Evolutionary conservation across 2,329 filamentous ascomycete species (phyloP), one percentile per base, ranked within the genome.

Genomic region (Geosmithia putterillii): DNA sequence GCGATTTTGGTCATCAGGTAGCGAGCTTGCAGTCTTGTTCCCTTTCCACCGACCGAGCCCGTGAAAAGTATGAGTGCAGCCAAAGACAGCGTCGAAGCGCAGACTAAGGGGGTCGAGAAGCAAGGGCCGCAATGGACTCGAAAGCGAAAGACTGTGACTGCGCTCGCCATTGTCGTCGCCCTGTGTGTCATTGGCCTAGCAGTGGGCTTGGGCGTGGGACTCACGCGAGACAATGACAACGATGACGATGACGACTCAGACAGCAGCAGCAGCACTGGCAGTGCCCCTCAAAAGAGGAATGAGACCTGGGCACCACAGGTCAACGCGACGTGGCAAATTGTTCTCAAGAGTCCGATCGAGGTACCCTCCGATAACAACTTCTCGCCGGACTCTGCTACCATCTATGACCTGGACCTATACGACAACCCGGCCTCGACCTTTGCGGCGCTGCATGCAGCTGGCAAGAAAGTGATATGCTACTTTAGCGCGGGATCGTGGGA

Each of bases 401-500:
- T 82, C 37, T 64, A 55, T 45, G 61, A 65, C 47, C 43, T 79
- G 1, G 65, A 71, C 12, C 59, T 82, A 38, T 82, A 73, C 56
- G 78, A 82, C 55, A 78, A 65, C 50, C 42, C 53, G 21, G 48
- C 45, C 2, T 42, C 48, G 14, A 57, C 57, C 2, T 55, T 83
- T 45, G 67, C 76, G 46, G 63, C 79, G 12, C 77, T 81, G 56
- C 64, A 70, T 45, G 74, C 72, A 42, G 57, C 62, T 6, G 72
- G 70, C 8, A 74, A 74, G 53, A 77, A 73, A 47, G 74, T 85
- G 43, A 79, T 86, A 46, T 87, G 83, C 64, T 87, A 87, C 61
- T 86, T 86, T 63, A 81, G 76, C 42, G 81, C 79, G 0, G 83
- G 83, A 1, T 80, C 75, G 7, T 84, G 73, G 51, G 83, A 87